phyloP scores from a whole-genome alignment of 1,284 basidiomycete genomes.

The Cutaneotrichosporon cavernicola region DNA sequence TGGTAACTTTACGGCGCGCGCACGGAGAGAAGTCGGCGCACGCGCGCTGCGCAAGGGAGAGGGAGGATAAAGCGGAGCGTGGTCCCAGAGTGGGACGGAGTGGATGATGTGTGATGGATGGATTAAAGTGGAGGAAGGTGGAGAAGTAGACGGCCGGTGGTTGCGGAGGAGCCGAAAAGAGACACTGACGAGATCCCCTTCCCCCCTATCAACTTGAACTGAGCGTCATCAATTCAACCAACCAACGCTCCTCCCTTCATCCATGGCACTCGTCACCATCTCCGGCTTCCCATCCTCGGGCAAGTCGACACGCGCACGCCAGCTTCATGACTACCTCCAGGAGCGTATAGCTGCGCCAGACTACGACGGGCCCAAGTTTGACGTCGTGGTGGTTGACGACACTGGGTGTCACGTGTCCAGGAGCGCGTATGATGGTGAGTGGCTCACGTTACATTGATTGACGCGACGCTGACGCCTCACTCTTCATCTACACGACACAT shows the following conservation, averaged over 20 bases:
- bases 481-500: not conserved
- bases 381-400: conserved; percentile 74
- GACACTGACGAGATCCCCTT: not conserved
- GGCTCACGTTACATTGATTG: not conserved
- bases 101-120: not conserved
- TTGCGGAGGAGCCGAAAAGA: not conserved
- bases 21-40: not conserved
- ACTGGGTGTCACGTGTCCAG: conserved; percentile 67
- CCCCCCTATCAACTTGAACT: not conserved
- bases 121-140: not conserved
- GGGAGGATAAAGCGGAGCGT: not conserved
- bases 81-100: not conserved
- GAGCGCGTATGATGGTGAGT: conserved; percentile 71
- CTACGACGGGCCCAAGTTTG: conserved; percentile 57
- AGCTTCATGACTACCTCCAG: conserved; percentile 67
- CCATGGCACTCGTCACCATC: conserved; percentile 90
- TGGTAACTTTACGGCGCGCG: not conserved
- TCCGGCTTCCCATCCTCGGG: conserved; percentile 88
- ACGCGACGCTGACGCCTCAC: not conserved
- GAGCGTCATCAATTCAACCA: not conserved
- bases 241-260: not conserved
- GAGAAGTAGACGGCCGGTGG: not conserved
- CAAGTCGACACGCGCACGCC: conserved; percentile 70
- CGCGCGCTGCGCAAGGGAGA: conserved; percentile 2
- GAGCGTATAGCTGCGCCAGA: conserved; percentile 6